Percentiles rank a stretch among this genome's conserved stretches.
phyloP scores from a whole-genome alignment of 331 rosid species.

The Malus hybrid region DNA sequence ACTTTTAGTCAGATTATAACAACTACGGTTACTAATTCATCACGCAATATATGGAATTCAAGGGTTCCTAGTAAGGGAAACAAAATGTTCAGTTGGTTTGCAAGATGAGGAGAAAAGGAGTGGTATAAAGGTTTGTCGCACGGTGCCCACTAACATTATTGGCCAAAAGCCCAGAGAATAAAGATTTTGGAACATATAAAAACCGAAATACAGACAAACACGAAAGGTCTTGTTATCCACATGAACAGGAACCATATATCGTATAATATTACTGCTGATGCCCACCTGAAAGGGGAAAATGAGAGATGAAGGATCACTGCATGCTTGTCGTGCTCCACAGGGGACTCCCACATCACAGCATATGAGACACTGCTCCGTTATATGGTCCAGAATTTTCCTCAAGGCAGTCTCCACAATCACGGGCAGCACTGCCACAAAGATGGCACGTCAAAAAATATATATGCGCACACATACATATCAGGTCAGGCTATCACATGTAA shows the following conservation, averaged over 20 bases:
- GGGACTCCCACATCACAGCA: constrained; percentile 96
- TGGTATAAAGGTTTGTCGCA: too few relatives aligned
- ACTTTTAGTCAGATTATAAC: constrained; percentile 4
- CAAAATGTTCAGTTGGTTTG: background rate
- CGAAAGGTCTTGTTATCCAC: background rate
- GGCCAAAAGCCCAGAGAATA: too few relatives aligned
- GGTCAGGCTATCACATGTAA: background rate
- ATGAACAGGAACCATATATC: constrained; percentile 1
- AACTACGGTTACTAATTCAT: background rate
- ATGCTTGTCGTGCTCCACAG: constrained; percentile 82
- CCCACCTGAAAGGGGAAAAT: constrained; percentile 96
- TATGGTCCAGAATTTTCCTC: constrained; percentile 68
- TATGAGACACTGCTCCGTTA: constrained; percentile 78
- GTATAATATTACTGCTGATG: background rate
- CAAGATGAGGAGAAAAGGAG: background rate
- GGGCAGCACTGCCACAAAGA: constrained; percentile 68
- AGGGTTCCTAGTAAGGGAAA: too few relatives aligned
- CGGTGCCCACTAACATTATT: too few relatives aligned
- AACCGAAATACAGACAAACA: background rate
- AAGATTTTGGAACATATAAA: background rate
- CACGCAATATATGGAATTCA: background rate
- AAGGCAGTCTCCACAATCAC: constrained; percentile 64
- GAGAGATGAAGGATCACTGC: constrained; percentile 81
- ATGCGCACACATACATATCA: background rate
- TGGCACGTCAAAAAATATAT: constrained; percentile 1